Evolutionary conservation across 2,329 filamentous ascomycete species (phyloP).

Genomic region (Cadophora malorum): DNA sequence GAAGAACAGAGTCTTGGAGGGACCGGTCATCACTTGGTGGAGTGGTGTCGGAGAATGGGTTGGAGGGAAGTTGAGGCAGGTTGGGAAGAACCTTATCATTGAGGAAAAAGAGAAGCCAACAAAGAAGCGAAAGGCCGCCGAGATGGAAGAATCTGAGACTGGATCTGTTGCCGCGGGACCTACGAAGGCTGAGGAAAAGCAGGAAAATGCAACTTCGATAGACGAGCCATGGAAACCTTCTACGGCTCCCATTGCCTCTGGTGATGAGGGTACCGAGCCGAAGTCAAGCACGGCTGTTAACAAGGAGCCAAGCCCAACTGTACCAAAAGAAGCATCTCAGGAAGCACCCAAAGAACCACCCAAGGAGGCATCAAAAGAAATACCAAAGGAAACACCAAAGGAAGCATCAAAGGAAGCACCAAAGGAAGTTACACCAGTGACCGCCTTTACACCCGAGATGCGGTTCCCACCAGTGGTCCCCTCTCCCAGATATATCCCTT

Average conservation of each 20-base stretch:
- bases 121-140: conserved; percentile 61
- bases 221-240: background rate
- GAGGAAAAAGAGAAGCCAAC: conserved; percentile 61
- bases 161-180: conserved; percentile 19
- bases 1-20: conserved; percentile 84
- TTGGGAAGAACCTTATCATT: conserved; percentile 69
- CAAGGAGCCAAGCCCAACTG: background rate
- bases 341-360: too few species aligned
- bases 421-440: background rate
- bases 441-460: background rate
- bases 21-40: conserved; percentile 90
- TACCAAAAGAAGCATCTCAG: background rate
- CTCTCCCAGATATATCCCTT: conserved; percentile 21
- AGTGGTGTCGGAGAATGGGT: conserved; percentile 88
- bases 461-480: conserved; percentile 17
- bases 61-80: conserved; percentile 73
- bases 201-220: conserved; percentile 10
- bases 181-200: conserved; percentile 5
- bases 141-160: conserved; percentile 48
- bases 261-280: background rate
- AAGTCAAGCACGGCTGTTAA: background rate
- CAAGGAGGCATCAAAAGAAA: too few species aligned
- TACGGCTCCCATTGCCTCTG: background rate
- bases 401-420: background rate
- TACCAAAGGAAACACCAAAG: background rate